Evolutionary conservation across 306 rosid species (phyloP).

Genomic region (Glycine latifolia): DNA sequence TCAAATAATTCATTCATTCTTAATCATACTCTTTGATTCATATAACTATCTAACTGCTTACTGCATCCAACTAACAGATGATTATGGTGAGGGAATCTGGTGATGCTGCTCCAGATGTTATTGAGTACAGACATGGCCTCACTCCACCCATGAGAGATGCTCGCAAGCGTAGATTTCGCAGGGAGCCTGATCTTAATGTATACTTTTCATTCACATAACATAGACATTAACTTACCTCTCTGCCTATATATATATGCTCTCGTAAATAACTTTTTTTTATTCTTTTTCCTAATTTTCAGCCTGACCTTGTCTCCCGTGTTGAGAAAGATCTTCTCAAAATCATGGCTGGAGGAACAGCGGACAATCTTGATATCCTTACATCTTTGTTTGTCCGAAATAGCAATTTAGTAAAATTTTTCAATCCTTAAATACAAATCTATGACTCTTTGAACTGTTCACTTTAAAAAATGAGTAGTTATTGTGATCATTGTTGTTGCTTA

Average conservation of each 20-base stretch:
- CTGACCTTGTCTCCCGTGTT: slow-evolving; percentile 93
- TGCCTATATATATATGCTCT: neutral
- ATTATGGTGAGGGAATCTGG: slow-evolving; percentile 56
- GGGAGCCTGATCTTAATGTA: slow-evolving; percentile 97
- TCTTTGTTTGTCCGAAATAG: slow-evolving; percentile 9
- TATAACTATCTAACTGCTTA: neutral
- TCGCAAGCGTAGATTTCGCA: slow-evolving; percentile 87
- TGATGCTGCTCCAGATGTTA: slow-evolving; percentile 61
- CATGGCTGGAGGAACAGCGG: slow-evolving; percentile 78
- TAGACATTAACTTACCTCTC: neutral
- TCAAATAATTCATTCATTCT: slow-evolving; percentile 8
- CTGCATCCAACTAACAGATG: slow-evolving; percentile 40
- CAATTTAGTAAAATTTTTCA: slow-evolving; percentile 13
- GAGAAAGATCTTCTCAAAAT: slow-evolving; percentile 93
- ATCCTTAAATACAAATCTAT: neutral
- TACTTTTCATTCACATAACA: neutral
- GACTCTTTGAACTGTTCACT: neutral
- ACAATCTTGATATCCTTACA: slow-evolving; percentile 79
- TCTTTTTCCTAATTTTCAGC: slow-evolving; percentile 61
- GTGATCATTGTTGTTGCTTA: slow-evolving; percentile 8
- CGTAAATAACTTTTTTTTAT: neutral
- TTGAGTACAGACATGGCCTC: slow-evolving; percentile 89
- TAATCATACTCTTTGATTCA: neutral
- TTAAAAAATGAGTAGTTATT: neutral
- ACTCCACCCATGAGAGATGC: slow-evolving; percentile 99